Percentiles rank a stretch among this genome's conserved stretches.
Conservation (phyloP, 768 basidiomycete species). For the Coprinopsis cinerea region DNA sequence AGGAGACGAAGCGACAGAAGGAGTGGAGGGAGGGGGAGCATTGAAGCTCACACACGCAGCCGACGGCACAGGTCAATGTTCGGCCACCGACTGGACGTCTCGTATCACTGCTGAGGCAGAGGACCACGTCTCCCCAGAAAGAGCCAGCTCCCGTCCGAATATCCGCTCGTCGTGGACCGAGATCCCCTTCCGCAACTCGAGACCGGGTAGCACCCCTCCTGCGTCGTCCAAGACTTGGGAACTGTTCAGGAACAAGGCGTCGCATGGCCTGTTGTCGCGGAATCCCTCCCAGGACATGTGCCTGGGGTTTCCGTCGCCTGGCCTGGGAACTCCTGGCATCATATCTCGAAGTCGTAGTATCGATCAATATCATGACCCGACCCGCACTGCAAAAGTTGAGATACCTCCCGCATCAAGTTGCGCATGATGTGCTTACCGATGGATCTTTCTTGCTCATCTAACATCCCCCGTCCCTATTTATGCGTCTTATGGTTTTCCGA, state of each 20-base stretch:
- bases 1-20: conserved; percentile 5
- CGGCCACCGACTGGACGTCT: too few relatives aligned
- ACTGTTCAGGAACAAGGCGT: neutral
- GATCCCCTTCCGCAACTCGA: neutral
- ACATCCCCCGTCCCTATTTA: too few relatives aligned
- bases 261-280: neutral
- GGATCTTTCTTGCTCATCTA: too few relatives aligned
- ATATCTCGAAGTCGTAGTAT: neutral
- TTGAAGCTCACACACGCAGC: too few relatives aligned
- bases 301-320: neutral
- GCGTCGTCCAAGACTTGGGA: conserved; percentile 9
- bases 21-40: too few relatives aligned
- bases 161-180: too few relatives aligned
- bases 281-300: neutral
- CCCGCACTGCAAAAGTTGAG: neutral
- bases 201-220: conserved; percentile 8
- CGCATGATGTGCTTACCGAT: too few relatives aligned
- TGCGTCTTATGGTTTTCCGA: too few relatives aligned
- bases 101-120: too few relatives aligned
- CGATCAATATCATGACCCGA: neutral
- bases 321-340: neutral
- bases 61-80: too few relatives aligned
- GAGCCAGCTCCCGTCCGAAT: neutral
- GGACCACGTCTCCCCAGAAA: too few relatives aligned
- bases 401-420: neutral